A percentile compares a stretch with the other conserved stretches of the same genome.
phyloP scores from a whole-genome alignment of 768 basidiomycete genomes.

The Termitomyces sp. region DNA sequence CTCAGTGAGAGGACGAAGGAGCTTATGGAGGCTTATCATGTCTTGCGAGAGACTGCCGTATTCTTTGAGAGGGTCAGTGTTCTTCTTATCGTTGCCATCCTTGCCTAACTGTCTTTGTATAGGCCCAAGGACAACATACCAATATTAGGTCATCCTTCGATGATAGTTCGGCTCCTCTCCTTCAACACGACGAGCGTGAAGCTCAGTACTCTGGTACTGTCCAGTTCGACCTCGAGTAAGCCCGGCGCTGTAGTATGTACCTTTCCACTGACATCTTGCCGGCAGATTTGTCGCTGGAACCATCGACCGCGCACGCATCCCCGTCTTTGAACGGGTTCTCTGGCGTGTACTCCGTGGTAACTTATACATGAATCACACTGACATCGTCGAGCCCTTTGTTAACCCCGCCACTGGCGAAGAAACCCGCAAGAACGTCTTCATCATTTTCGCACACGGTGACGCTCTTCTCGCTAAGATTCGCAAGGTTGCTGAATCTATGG shows the following conservation, averaged over 20 bases:
- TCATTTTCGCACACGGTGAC: conserved; percentile 97
- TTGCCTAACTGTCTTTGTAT: conserved; percentile 8
- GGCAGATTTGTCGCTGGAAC: conserved; percentile 93
- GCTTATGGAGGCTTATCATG: conserved; percentile 89
- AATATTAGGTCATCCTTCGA: conserved; percentile 90
- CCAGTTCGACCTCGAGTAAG: conserved; percentile 88
- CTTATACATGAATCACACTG: conserved; percentile 97
- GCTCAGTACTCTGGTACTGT: conserved; percentile 46
- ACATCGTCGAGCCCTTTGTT: conserved; percentile 89
- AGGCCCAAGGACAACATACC: conserved; percentile 75
- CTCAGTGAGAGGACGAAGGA: conserved; percentile 83
- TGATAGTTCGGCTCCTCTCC: conserved; percentile 83
- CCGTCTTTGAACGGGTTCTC: conserved; percentile 93
- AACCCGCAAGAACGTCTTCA: conserved; percentile 97
- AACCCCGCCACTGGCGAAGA: conserved; percentile 80
- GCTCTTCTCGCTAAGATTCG: conserved; percentile 93
- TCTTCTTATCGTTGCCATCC: not conserved
- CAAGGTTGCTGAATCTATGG: conserved; percentile 99
- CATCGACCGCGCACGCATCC: conserved; percentile 85
- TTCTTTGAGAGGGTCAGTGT: conserved; percentile 81
- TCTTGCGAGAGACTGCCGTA: conserved; percentile 89
- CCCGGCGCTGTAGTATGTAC: conserved; percentile 1
- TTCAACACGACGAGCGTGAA: conserved; percentile 88
- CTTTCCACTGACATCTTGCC: not conserved
- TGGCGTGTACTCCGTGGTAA: conserved; percentile 98